Evolutionary conservation across 208 protist species (phyloP), one percentile per base, ranked within the genome.

Genomic region (Naegleria gruberi): DNA sequence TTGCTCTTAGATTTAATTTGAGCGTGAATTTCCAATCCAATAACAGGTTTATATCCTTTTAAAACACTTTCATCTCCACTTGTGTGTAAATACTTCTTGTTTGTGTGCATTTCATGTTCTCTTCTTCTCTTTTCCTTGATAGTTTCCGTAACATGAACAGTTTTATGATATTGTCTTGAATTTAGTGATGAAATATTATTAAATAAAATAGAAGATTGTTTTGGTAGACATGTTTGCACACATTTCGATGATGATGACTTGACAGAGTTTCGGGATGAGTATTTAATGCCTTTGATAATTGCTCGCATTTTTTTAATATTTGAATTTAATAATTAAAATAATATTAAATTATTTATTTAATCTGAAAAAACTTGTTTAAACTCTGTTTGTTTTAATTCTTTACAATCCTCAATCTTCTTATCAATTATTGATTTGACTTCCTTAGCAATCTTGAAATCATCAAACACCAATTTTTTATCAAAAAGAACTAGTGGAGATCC

Each of bases 21-120:
- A 34, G 94, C 94, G 88, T 95, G 94, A 7, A 95, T 42, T 85
- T 95, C 94, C 10, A 95, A 43, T 46, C 94, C 94, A 44, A 95
- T 87, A 8, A 95, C 92, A 40, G 82, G 82, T 34, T 30, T 55
- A 26, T 87, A 87, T 17, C n/a, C 43, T 40, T 82, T 82, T 82
- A 82, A 34, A 3, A 42, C 74, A 43, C 10, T 40, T 82, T 82
- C 74, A 42, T 82, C 74, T 82, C 30, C 74, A 34, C 30, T 42
- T 43, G 40, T 82, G 34, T 82, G 74, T 3, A 65, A 23, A 65
- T 65, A 65, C 51, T 65, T 65, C 30, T 65, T 65, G 12, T 23
- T 65, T 23, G 51, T 65, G 12, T 65, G 51, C 12, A 30, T 10
- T 65, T 65, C 51, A 19, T 65, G 30, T 23, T 65, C 51, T 23